Conservation (phyloP, 208 protist genomes). For the Trypanosomatidae sp. region DNA sequence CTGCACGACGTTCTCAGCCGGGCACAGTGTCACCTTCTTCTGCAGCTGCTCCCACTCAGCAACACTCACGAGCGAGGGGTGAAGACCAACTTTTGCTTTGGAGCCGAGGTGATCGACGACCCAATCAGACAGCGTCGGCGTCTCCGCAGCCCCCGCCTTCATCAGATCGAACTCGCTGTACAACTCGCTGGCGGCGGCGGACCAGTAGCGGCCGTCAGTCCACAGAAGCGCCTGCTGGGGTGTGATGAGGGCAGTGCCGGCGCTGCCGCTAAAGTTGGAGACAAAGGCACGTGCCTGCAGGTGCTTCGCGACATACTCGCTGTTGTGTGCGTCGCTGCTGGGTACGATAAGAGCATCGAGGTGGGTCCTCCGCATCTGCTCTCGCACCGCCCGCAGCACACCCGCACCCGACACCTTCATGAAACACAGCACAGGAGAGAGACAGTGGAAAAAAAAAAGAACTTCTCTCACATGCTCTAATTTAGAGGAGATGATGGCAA, state of each 20-base stretch:
- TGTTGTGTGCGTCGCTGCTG: slow-evolving; percentile 94
- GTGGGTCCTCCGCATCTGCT: slow-evolving; percentile 58
- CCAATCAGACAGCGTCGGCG: slow-evolving; percentile 69
- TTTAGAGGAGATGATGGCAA: too few relatives aligned
- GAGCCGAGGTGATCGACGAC: slow-evolving; percentile 47
- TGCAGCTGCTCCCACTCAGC: slow-evolving; percentile 71
- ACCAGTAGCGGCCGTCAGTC: slow-evolving; percentile 98
- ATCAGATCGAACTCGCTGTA: slow-evolving; percentile 84
- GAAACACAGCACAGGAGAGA: too few relatives aligned
- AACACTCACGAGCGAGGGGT: slow-evolving; percentile 66
- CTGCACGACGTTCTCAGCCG: slow-evolving; percentile 37
- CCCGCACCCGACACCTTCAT: slow-evolving; percentile 38
- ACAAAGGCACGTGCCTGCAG: slow-evolving; percentile 94
- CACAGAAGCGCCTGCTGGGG: slow-evolving; percentile 89
- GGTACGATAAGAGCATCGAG: slow-evolving; percentile 92
- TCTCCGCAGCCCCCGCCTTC: slow-evolving; percentile 63
- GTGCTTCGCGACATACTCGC: slow-evolving; percentile 93
- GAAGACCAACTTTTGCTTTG: slow-evolving; percentile 47
- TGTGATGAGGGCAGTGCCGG: slow-evolving; percentile 89
- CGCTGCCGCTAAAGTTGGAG: slow-evolving; percentile 95
- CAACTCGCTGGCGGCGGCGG: slow-evolving; percentile 89
- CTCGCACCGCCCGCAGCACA: slow-evolving; percentile 60
- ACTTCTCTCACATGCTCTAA: too few relatives aligned
- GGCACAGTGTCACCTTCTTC: slow-evolving; percentile 49
- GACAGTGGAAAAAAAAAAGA: too few relatives aligned